phyloP scores from a whole-genome alignment of 805 yeast species.

The Metschnikowia cubensis region DNA sequence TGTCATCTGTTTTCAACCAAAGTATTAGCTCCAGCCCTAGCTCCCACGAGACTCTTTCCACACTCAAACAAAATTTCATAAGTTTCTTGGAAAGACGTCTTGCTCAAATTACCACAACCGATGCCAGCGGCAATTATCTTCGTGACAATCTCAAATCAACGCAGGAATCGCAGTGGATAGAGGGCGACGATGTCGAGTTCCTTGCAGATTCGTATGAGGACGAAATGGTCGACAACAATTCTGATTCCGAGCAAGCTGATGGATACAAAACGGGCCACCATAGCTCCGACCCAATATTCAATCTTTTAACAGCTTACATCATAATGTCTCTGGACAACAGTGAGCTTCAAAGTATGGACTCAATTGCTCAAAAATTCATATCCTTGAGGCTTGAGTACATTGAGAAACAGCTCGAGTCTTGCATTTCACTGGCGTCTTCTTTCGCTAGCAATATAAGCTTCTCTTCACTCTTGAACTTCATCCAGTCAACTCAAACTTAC shows the following conservation, averaged over 20 bases:
- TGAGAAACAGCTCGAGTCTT: not conserved
- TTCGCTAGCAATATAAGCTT: conserved; percentile 20
- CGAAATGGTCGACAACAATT: conserved; percentile 13
- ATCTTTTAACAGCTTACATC: conserved; percentile 30
- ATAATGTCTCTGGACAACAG: conserved; percentile 22
- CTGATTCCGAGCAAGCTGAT: conserved; percentile 1
- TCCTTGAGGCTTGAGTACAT: conserved; percentile 23
- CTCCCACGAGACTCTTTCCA: conserved; percentile 14
- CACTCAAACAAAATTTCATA: conserved; percentile 24
- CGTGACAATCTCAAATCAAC: not conserved
- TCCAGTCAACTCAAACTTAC: conserved; percentile 33
- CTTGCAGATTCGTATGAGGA: conserved; percentile 14
- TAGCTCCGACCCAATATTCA: conserved; percentile 23
- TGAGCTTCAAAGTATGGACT: conserved; percentile 16
- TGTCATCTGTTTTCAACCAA: conserved; percentile 23
- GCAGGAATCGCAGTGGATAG: conserved; percentile 9
- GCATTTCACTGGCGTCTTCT: not conserved
- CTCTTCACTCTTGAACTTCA: conserved; percentile 26
- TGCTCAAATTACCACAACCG: conserved; percentile 19
- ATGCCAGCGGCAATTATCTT: conserved; percentile 1
- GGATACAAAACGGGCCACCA: not conserved
- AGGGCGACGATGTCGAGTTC: conserved; percentile 17
- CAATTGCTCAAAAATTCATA: conserved; percentile 22
- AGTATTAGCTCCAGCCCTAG: conserved; percentile 13
- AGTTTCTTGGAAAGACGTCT: conserved; percentile 25